Evolutionary conservation across 495 filamentous ascomycete genomes (phyloP), one percentile per base, ranked within the genome.

Genomic region (Penicillium nucicola): DNA sequence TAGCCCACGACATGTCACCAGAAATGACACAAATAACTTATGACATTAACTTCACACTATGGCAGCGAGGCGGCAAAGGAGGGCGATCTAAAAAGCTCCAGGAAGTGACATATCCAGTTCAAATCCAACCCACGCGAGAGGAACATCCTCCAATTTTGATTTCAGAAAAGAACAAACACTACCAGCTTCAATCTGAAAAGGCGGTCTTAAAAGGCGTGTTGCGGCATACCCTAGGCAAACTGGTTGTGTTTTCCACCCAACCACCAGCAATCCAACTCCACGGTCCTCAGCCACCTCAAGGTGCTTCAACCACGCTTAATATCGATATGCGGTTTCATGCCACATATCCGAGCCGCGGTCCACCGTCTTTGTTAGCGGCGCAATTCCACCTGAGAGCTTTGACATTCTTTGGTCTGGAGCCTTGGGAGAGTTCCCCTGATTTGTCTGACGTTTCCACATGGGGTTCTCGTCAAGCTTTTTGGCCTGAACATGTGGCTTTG

Each of bases 361-460:
- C 36, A 17, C 46, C 46, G 8, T 15, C 1, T 23, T 5, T 41
- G 13, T n/a, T 42, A 3, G 18, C 31, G 12, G 14, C 35, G 10
- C 25, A 39, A 9, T 42, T 52, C 25, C 43, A 56, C 13, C 37
- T 56, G 1, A 33, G 40, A 19, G 48, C 42, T 8, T 31, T 56
- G 28, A 51, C 53, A 1, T 56, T 56, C 42, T 51, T 45, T 28
- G 42, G 42, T 18, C 30, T 51, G 28, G 30, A 56, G 18, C 14
- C 47, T 13, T 56, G 47, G 48, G 31, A 32, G 6, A 8, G 38
- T 13, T 48, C 28, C 14, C 53, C 53, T 14, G 42, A 50, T 34
- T 37, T 36, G 2, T 5, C 37, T 18, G 30, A 46, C 4, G 9
- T 20, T 18, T 34, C 47, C 12, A 23, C 37, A 2, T 51, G 47